Percentiles rank a stretch among this genome's conserved stretches.
Conservation (phyloP, 306 rosid genomes). For the Glycyrrhiza uralensis region DNA sequence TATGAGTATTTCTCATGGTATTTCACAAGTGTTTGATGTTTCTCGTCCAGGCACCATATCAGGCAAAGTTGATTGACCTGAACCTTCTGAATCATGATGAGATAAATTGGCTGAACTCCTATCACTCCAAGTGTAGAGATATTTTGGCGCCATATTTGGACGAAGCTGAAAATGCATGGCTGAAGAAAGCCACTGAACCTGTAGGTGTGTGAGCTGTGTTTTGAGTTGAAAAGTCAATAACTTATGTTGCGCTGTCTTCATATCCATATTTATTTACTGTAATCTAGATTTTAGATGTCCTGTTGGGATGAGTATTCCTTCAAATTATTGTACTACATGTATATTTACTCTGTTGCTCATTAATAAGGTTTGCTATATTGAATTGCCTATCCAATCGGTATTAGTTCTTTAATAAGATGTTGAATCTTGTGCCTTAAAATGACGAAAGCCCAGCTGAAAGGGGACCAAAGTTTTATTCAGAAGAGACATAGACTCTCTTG, state of each 20-base stretch:
- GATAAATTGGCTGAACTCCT: slow-evolving; percentile 76
- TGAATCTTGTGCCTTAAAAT: neutral
- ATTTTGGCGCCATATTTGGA: slow-evolving; percentile 64
- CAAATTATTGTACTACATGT: neutral
- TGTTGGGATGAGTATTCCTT: neutral
- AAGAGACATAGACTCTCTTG: neutral
- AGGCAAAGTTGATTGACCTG: slow-evolving; percentile 73
- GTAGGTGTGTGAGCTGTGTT: slow-evolving; percentile 40
- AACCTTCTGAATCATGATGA: slow-evolving; percentile 66
- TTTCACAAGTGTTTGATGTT: slow-evolving; percentile 20
- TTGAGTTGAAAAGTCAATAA: neutral
- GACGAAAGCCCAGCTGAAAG: neutral
- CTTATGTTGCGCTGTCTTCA: neutral
- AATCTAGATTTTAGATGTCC: neutral
- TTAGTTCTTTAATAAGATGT: neutral
- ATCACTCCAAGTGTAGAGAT: slow-evolving; percentile 73
- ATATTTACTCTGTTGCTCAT: neutral
- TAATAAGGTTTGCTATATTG: neutral
- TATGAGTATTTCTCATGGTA: neutral
- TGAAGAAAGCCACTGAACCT: slow-evolving; percentile 82
- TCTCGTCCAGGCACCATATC: slow-evolving; percentile 78
- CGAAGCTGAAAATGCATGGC: slow-evolving; percentile 80
- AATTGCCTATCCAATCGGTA: neutral
- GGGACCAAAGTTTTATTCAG: neutral
- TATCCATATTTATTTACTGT: neutral